Base-by-base conservation (phyloP, 2,329 filamentous ascomycete genomes). In the Lasiodiplodia theobromae region DNA sequence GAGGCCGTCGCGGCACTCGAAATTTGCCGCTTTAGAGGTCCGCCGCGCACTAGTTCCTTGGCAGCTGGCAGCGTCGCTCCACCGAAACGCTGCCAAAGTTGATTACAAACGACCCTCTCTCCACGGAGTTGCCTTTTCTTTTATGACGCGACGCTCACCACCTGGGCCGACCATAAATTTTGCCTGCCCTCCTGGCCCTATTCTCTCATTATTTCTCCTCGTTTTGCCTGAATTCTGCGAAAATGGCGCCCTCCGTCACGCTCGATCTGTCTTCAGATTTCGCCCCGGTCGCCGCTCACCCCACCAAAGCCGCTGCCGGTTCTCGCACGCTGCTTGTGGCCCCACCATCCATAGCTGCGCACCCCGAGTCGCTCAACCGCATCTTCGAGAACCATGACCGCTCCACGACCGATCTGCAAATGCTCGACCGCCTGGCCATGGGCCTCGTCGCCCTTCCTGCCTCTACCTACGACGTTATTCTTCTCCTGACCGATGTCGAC, bases 341-440 rank as follows among this genome's bases (percentile, higher is more conserved):
- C 38, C 95, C 96, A 66, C 94, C 96, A 14, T 97, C 94, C 28
- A 88, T 98, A 74, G 91, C 96, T 73, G 89, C 93, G 67, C 91
- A 97, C 80, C 92, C 94, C 73, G 90, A 93, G 73, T 89, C 89
- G 74, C 86, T 98, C 72, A 87, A 89, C 72, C 83, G 84, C 72
- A 85, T 96, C 71, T 88, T 97, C 75, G 85, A 89, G 69, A 84
- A 88, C 68, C 89, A 93, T 82, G 89, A 96, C 79, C 91, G 93
- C 77, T 83, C 86, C 71, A 84, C 87, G 56, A 95, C 94, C 71
- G 96, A 99, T 77, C 86, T 99, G 66, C 96, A 98, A 81, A 99
- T 99, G 96, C 91, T 99, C 70, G 96, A 99, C 82, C 93, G 96
- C 64, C 87, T 99, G 51, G 89, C 92, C 2, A 88, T 92, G 44